A percentile compares a stretch with the other conserved stretches of the same genome.
Evolutionary conservation across 2,329 filamentous ascomycete genomes (phyloP).

Genomic region (Exutisphaerella laricina): DNA sequence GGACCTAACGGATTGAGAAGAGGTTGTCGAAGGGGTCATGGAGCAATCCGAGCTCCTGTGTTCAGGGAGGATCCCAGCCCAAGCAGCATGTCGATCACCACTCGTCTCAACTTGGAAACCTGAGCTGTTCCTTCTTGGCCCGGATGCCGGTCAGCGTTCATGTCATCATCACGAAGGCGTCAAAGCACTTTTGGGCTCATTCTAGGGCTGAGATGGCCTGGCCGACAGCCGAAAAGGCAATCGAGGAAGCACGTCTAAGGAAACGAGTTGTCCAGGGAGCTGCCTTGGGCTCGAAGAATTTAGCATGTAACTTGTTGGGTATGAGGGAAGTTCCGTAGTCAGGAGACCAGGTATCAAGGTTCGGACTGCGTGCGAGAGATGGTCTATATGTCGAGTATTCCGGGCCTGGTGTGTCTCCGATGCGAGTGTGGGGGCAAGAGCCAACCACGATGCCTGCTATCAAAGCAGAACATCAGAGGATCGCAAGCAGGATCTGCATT

Average conservation of each 20-base stretch:
- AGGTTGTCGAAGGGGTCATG: too few relatives aligned
- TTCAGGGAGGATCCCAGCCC: too few relatives aligned
- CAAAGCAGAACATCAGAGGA: not conserved
- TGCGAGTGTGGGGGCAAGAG: not conserved
- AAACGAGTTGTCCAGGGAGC: not conserved
- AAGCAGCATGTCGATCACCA: too few relatives aligned
- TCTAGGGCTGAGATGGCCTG: not conserved
- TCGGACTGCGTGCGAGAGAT: not conserved
- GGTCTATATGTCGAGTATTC: not conserved
- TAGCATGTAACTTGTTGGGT: not conserved
- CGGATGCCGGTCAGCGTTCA: not conserved
- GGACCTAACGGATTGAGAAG: not conserved
- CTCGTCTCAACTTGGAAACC: too few relatives aligned
- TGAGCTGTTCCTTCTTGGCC: too few relatives aligned
- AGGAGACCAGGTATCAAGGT: not conserved
- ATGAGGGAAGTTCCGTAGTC: not conserved
- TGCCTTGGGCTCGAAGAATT: not conserved
- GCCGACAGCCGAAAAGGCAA: too few relatives aligned
- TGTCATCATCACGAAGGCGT: not conserved
- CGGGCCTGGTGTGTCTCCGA: not conserved
- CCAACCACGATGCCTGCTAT: not conserved
- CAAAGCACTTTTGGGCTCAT: not conserved
- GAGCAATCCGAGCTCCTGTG: too few relatives aligned
- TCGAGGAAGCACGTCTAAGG: not conserved
- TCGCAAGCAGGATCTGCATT: constrained; percentile 8